A percentile compares a stretch with the other conserved stretches of the same genome.
These are phyloP conservation scores for Leishmania amazonensis DNA, from an alignment of 208 protist genomes.

Conservation along the genomic window DNA sequence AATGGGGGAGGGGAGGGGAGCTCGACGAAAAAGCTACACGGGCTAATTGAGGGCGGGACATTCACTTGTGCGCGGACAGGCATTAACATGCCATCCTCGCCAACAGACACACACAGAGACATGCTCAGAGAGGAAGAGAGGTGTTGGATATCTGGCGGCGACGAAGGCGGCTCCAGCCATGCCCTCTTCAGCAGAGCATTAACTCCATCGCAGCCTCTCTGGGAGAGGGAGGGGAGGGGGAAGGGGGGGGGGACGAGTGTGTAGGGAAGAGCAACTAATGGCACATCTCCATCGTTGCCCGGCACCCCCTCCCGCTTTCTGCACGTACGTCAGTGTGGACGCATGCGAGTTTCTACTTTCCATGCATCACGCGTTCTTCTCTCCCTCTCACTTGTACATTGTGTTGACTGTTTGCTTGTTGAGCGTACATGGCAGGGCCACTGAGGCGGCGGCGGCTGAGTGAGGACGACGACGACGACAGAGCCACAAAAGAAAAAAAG, in stretches of 20 bases:
- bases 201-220: background rate
- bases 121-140: background rate
- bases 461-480: no score
- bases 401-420: background rate
- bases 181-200: background rate
- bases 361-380: background rate
- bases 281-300: no score
- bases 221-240: background rate
- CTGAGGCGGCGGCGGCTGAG: background rate
- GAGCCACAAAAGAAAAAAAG: no score
- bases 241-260: background rate
- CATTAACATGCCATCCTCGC: background rate
- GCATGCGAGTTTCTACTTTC: background rate
- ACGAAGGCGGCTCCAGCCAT: background rate
- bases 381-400: background rate
- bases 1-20: background rate
- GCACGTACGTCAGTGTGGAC: slow-evolving; percentile 1
- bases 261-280: background rate
- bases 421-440: no score
- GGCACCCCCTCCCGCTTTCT: background rate
- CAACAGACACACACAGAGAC: background rate
- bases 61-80: background rate
- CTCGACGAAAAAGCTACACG: background rate
- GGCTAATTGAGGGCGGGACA: background rate
- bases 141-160: background rate